These are phyloP conservation scores for Dactylorhiza incarnata DNA, from an alignment of 106 monocot species.

Conservation along the genomic window DNA sequence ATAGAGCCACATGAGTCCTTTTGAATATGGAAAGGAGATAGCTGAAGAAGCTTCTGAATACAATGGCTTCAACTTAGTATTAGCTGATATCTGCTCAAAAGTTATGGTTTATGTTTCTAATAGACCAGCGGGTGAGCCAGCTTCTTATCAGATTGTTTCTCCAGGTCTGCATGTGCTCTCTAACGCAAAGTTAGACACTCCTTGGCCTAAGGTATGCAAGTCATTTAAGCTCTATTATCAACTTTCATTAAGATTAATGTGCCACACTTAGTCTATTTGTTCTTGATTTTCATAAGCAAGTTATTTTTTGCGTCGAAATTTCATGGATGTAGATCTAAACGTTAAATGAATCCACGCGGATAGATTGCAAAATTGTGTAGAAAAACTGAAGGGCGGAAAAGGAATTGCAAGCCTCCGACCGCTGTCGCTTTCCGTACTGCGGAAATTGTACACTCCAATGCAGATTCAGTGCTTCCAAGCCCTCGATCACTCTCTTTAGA, in stretches of 20 bases:
- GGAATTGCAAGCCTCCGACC: too few relatives aligned
- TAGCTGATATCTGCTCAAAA: conserved; percentile 61
- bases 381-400: too few relatives aligned
- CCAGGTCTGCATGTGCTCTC: conserved; percentile 90
- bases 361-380: too few relatives aligned
- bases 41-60: conserved; percentile 59
- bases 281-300: neutral
- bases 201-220: conserved; percentile 75
- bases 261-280: neutral
- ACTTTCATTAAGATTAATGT: neutral
- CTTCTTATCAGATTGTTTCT: conserved; percentile 38
- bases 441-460: too few relatives aligned
- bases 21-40: conserved; percentile 65
- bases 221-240: neutral
- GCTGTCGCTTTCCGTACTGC: too few relatives aligned
- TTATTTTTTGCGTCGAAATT: neutral
- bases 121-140: conserved; percentile 43
- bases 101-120: conserved; percentile 83
- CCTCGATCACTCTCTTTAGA: too few relatives aligned
- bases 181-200: conserved; percentile 66
- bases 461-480: too few relatives aligned
- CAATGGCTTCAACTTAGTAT: conserved; percentile 73
- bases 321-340: neutral
- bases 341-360: too few relatives aligned
- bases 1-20: conserved; percentile 57